Percentiles rank a stretch among this genome's conserved stretches.
phyloP scores from a whole-genome alignment of 2,329 filamentous ascomycete genomes.

The Chaetothyriales sp. region DNA sequence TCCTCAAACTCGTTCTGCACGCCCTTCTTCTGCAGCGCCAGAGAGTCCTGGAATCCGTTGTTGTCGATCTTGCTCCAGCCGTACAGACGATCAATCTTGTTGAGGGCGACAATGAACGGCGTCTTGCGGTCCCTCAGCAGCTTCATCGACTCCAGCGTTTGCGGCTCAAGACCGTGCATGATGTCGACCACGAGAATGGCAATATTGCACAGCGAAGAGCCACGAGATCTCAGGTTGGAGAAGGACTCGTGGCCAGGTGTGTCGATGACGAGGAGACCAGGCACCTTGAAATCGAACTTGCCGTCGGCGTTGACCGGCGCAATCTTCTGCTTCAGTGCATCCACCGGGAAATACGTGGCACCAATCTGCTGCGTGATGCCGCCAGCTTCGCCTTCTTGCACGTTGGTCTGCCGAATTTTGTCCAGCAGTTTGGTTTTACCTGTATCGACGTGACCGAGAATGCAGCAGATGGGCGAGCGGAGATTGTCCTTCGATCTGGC shows the following conservation, averaged over 20 bases:
- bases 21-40: constrained; percentile 78
- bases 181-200: constrained; percentile 98
- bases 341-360: constrained; percentile 96
- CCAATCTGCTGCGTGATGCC: constrained; percentile 99
- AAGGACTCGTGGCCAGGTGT: constrained; percentile 99
- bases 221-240: constrained; percentile 90
- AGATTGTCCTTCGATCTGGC: constrained; percentile 88
- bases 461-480: constrained; percentile 97
- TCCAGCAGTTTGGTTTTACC: constrained; percentile 99
- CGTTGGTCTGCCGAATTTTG: constrained; percentile 96
- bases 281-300: constrained; percentile 91
- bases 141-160: constrained; percentile 95
- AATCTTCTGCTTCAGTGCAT: constrained; percentile 85
- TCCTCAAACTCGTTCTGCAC: constrained; percentile 92
- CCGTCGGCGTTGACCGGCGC: constrained; percentile 83
- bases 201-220: constrained; percentile 97
- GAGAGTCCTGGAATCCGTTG: constrained; percentile 91
- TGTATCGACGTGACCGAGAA: constrained; percentile 98
- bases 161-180: constrained; percentile 96
- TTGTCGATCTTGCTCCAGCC: constrained; percentile 98
- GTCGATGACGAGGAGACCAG: constrained; percentile 90
- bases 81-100: constrained; percentile 99
- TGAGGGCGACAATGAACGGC: constrained; percentile 94
- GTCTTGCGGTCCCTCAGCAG: constrained; percentile 86
- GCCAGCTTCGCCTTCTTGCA: constrained; percentile 96